phyloP scores from a whole-genome alignment of 116 monocot genomes.

The Iris pallida region DNA sequence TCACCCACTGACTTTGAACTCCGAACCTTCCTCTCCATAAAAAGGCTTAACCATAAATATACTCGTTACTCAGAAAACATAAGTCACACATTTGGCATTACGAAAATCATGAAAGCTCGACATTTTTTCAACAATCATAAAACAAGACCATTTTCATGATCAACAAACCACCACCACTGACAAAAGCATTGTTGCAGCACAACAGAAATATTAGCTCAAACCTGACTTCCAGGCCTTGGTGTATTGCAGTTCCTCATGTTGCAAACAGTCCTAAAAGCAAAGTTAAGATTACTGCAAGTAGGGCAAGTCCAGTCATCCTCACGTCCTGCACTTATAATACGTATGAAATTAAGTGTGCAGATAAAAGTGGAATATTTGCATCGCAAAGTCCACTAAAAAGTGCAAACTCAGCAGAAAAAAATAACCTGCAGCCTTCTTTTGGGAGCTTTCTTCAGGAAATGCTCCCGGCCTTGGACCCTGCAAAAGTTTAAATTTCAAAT shows the following conservation, averaged over 20 bases:
- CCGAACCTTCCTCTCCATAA: too few species aligned
- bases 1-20: too few species aligned
- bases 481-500: constrained; percentile 8
- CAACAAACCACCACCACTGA: too few species aligned
- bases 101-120: too few species aligned
- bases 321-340: constrained; percentile 37
- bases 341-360: background rate
- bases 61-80: too few species aligned
- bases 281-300: constrained; percentile 81
- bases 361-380: background rate
- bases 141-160: too few species aligned
- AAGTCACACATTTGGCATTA: too few species aligned
- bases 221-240: constrained; percentile 80
- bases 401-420: background rate
- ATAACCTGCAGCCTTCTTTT: constrained; percentile 64
- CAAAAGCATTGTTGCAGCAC: too few species aligned
- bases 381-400: background rate
- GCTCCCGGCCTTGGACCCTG: constrained; percentile 54
- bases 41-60: too few species aligned
- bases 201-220: constrained; percentile 3
- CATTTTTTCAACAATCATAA: too few species aligned
- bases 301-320: constrained; percentile 93
- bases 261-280: constrained; percentile 80
- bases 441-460: constrained; percentile 61
- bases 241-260: constrained; percentile 98